Percentiles rank a stretch among this genome's conserved stretches.
These are phyloP conservation scores for Suhomyces choctaworum DNA, from an alignment of 1,139 yeast species.

Conservation along the genomic window DNA sequence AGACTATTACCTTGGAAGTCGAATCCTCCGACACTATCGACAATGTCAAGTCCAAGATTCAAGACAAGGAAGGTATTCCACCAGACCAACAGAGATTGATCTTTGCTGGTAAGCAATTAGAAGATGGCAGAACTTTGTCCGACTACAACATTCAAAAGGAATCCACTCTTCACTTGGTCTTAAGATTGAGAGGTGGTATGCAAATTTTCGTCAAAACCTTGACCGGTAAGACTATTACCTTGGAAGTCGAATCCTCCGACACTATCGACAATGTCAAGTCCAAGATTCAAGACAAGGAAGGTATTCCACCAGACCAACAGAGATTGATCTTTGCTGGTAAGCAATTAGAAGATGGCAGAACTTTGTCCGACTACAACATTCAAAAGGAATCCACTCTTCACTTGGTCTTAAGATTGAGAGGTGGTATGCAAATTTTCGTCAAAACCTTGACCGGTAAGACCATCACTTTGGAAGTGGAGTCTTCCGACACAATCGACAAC, in stretches of 20 bases:
- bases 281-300: conserved; percentile 56
- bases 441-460: conserved; percentile 88
- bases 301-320: conserved; percentile 55
- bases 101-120: conserved; percentile 62
- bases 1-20: conserved; percentile 68
- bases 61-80: conserved; percentile 56
- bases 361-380: conserved; percentile 62
- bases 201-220: conserved; percentile 53
- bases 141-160: conserved; percentile 68
- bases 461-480: conserved; percentile 92
- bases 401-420: conserved; percentile 33
- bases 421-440: conserved; percentile 51
- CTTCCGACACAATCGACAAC: conserved; percentile 91
- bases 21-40: conserved; percentile 75
- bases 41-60: conserved; percentile 57
- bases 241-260: conserved; percentile 72
- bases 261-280: conserved; percentile 66
- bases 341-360: conserved; percentile 67
- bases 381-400: conserved; percentile 60
- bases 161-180: conserved; percentile 45
- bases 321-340: conserved; percentile 61
- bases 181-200: conserved; percentile 33
- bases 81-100: conserved; percentile 57
- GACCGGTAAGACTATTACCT: conserved; percentile 70
- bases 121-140: conserved; percentile 66